These are phyloP conservation scores for Zygnema circumcarinatum DNA, from an alignment of 139 green algal species.

Conservation along the genomic window DNA sequence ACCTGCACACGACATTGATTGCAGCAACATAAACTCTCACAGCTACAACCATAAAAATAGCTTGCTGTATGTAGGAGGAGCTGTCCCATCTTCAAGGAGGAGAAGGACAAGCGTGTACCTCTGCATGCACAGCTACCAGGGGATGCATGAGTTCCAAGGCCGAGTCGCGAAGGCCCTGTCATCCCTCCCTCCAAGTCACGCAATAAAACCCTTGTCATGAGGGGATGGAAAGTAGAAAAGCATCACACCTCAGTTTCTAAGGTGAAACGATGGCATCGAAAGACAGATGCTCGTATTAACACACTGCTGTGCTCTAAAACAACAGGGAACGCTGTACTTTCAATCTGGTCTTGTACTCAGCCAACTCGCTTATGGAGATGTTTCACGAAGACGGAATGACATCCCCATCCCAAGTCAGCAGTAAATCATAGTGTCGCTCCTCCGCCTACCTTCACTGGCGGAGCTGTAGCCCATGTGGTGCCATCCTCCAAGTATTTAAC, in stretches of 20 bases:
- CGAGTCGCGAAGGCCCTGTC: constrained; percentile 52
- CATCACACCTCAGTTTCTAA: too few species aligned
- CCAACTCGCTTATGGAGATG: too few species aligned
- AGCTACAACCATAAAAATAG: constrained; percentile 19
- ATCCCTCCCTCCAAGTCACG: too few species aligned
- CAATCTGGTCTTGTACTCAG: too few species aligned
- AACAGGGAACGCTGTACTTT: too few species aligned
- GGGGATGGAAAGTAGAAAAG: constrained; percentile 12
- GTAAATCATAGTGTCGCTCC: too few species aligned
- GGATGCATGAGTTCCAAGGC: constrained; percentile 58
- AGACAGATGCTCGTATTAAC: too few species aligned
- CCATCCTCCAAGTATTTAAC: constrained; percentile 50
- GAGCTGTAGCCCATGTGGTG: constrained; percentile 32
- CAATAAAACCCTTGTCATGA: neutral
- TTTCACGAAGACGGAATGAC: too few species aligned
- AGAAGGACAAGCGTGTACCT: constrained; percentile 46
- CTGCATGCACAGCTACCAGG: constrained; percentile 55
- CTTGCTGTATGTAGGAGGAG: neutral
- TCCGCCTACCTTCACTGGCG: constrained; percentile 53
- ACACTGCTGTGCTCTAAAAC: too few species aligned
- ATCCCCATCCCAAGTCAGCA: neutral
- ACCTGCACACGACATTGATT: constrained; percentile 26
- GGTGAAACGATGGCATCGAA: too few species aligned
- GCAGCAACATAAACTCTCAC: constrained; percentile 1
- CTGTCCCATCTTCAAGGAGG: neutral